These are phyloP conservation scores for Phaeoacremonium minimum DNA, from an alignment of 2,329 filamentous ascomycete species.

Conservation along the genomic window DNA sequence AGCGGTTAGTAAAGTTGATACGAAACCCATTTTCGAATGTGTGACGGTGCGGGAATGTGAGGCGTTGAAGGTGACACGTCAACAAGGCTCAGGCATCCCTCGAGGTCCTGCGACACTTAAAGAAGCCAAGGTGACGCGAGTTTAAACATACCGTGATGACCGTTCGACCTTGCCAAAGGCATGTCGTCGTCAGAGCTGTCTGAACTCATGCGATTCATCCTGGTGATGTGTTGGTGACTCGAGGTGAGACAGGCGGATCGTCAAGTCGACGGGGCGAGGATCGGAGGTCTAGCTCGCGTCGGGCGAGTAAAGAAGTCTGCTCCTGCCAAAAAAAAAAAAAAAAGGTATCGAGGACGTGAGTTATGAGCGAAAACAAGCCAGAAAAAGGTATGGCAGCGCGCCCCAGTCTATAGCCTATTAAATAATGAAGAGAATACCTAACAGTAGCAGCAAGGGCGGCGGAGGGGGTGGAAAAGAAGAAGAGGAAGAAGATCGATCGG, in stretches of 20 bases:
- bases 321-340: no score
- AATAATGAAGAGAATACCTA: constrained; percentile 1
- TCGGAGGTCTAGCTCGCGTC: no score
- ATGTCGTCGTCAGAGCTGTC: constrained; percentile 74
- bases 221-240: constrained; percentile 15
- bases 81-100: constrained; percentile 12
- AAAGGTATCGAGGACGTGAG: neutral
- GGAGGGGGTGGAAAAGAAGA: constrained; percentile 5
- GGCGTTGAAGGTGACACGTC: constrained; percentile 16
- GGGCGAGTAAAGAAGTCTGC: no score
- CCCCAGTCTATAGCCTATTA: neutral
- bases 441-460: constrained; percentile 6
- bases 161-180: constrained; percentile 69
- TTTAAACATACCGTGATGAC: constrained; percentile 56
- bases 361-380: neutral
- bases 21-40: no score
- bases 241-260: constrained; percentile 8
- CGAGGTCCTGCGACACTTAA: no score
- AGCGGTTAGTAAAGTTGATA: no score
- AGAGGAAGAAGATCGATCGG: no score
- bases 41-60: neutral
- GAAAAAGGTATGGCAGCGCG: no score
- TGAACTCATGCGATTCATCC: constrained; percentile 52
- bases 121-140: constrained; percentile 5
- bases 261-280: neutral